These are phyloP conservation scores for Stephania yunnanensis DNA, from an alignment of 164 flowering plant species.

Conservation along the genomic window DNA sequence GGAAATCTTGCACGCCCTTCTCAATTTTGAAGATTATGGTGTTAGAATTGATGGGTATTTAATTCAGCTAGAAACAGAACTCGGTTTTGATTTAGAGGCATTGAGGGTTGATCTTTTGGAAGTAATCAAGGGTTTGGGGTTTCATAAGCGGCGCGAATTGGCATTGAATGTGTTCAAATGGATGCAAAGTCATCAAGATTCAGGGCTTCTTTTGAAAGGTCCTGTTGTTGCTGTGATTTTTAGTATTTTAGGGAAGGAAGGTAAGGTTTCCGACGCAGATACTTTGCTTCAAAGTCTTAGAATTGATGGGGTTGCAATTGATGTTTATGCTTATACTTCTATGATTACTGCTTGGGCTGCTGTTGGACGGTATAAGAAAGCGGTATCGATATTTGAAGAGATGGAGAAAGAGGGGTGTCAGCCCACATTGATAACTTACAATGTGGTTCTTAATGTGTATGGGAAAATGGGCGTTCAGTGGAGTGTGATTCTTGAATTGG, in stretches of 20 bases:
- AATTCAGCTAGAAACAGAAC: constrained; percentile 1
- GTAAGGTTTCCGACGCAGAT: constrained; percentile 45
- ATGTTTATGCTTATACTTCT: constrained; percentile 81
- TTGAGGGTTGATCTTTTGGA: constrained; percentile 46
- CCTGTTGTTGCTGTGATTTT: constrained; percentile 56
- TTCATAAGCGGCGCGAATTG: constrained; percentile 47
- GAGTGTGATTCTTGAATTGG: constrained; percentile 47
- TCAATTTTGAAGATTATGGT: constrained; percentile 33
- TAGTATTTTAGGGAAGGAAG: constrained; percentile 53
- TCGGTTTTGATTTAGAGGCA: constrained; percentile 16
- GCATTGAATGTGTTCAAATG: constrained; percentile 63
- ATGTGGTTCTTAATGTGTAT: constrained; percentile 76
- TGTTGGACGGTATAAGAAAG: constrained; percentile 70
- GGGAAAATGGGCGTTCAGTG: constrained; percentile 97
- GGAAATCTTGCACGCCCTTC: constrained; percentile 38
- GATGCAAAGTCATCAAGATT: constrained; percentile 36
- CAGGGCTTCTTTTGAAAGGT: constrained; percentile 28
- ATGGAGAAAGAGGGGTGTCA: constrained; percentile 78
- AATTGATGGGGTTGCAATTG: constrained; percentile 53
- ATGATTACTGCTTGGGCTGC: constrained; percentile 59
- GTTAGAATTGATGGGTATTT: constrained; percentile 15
- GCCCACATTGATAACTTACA: constrained; percentile 84
- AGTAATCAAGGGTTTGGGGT: constrained; percentile 60
- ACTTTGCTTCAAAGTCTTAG: constrained; percentile 42
- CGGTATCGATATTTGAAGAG: constrained; percentile 54